Conservation (phyloP, 805 yeast species). For the Candida chilensis region DNA sequence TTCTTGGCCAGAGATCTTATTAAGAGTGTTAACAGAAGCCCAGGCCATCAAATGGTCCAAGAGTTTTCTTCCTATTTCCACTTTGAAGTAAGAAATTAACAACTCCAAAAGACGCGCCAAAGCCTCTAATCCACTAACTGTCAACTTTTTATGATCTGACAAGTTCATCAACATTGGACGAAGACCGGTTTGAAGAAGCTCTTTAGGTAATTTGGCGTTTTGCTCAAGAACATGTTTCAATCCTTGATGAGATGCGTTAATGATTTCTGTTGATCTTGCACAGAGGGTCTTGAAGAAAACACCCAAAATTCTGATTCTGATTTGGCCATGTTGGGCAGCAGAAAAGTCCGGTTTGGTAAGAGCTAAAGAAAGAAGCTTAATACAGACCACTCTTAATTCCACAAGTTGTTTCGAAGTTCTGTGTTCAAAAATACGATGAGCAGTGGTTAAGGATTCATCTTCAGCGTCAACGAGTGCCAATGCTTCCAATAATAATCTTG, state of each 20-base stretch:
- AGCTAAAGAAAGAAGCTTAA: slow-evolving; percentile 73
- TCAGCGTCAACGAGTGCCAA: slow-evolving; percentile 95
- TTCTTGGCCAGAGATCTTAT: slow-evolving; percentile 71
- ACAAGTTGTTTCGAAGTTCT: slow-evolving; percentile 83
- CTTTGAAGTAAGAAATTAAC: slow-evolving; percentile 87
- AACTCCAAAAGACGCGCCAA: slow-evolving; percentile 79
- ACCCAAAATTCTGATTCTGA: slow-evolving; percentile 78
- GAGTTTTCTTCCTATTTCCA: slow-evolving; percentile 89
- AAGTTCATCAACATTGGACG: slow-evolving; percentile 93
- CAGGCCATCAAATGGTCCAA: slow-evolving; percentile 92
- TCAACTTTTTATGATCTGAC: slow-evolving; percentile 85
- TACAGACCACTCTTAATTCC: slow-evolving; percentile 84
- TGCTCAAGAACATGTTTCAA: slow-evolving; percentile 75
- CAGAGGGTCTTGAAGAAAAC: slow-evolving; percentile 92
- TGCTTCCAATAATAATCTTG: slow-evolving; percentile 80
- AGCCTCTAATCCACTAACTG: slow-evolving; percentile 87
- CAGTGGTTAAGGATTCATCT: slow-evolving; percentile 87
- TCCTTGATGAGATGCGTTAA: slow-evolving; percentile 90
- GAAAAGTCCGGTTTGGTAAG: slow-evolving; percentile 79
- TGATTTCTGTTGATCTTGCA: slow-evolving; percentile 76
- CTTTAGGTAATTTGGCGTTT: slow-evolving; percentile 87
- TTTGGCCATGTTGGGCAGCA: slow-evolving; percentile 62
- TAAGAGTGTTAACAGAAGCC: slow-evolving; percentile 78
- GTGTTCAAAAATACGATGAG: slow-evolving; percentile 78
- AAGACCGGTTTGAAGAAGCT: slow-evolving; percentile 86